phyloP scores from a whole-genome alignment of 345 rosid species.

The Salix udensis region DNA sequence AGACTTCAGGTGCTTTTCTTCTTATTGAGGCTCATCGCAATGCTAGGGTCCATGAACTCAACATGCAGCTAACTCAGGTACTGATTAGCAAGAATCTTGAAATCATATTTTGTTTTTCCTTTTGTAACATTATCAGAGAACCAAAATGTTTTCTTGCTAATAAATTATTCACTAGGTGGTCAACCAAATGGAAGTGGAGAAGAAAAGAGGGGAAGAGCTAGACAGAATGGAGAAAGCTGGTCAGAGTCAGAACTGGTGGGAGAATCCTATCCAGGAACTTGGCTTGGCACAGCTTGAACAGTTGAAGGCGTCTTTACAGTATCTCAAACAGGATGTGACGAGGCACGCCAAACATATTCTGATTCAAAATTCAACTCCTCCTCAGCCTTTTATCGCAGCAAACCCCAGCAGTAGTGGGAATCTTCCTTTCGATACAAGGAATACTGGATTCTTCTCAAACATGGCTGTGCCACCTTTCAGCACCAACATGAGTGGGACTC shows the following conservation, averaged over 20 bases:
- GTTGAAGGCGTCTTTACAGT: slow-evolving; percentile 32
- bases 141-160: neutral
- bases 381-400: slow-evolving; percentile 1
- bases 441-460: neutral
- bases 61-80: slow-evolving; percentile 27
- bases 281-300: slow-evolving; percentile 29
- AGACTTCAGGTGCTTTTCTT: slow-evolving; percentile 18
- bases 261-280: slow-evolving; percentile 33
- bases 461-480: neutral
- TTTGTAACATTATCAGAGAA: neutral
- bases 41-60: slow-evolving; percentile 42
- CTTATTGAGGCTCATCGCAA: slow-evolving; percentile 45
- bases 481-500: neutral
- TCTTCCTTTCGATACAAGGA: slow-evolving; percentile 5
- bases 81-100: no score
- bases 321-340: slow-evolving; percentile 35
- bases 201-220: slow-evolving; percentile 35
- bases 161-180: neutral
- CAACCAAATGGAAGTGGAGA: slow-evolving; percentile 46
- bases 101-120: neutral
- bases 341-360: slow-evolving; percentile 28
- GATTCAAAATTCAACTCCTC: slow-evolving; percentile 12
- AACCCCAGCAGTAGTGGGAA: neutral
- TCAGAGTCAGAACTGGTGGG: slow-evolving; percentile 46
- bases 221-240: slow-evolving; percentile 23